phyloP scores from a whole-genome alignment of 1,139 yeast genomes.

The Wickerhamomyces sp. region DNA sequence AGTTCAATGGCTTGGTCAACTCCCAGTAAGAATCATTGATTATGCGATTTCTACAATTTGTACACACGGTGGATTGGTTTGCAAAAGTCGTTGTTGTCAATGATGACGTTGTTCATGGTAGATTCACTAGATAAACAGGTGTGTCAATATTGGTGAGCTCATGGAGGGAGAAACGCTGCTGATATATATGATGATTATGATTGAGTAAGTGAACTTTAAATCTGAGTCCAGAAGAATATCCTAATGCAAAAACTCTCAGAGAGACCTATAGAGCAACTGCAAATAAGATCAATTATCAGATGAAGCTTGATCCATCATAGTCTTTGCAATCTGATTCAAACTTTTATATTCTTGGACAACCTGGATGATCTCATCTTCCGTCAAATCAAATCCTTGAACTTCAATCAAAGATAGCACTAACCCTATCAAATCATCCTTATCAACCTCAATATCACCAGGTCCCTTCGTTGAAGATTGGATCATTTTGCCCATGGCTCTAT shows the following conservation, averaged over 20 bases:
- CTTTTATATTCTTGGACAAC: slow-evolving; percentile 1
- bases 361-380: slow-evolving; percentile 5
- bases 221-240: too few relatives aligned
- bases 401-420: slow-evolving; percentile 6
- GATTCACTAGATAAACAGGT: too few relatives aligned
- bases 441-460: neutral
- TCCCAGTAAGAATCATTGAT: too few relatives aligned
- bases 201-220: too few relatives aligned
- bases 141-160: too few relatives aligned
- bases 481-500: slow-evolving; percentile 6
- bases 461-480: neutral
- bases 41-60: too few relatives aligned
- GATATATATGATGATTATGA: too few relatives aligned
- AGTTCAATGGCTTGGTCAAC: too few relatives aligned
- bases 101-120: too few relatives aligned
- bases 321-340: slow-evolving; percentile 4
- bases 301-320: neutral
- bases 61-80: too few relatives aligned
- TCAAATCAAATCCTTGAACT: slow-evolving; percentile 2
- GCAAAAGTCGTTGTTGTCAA: too few relatives aligned
- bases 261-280: neutral
- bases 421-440: slow-evolving; percentile 3
- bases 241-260: neutral
- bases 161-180: too few relatives aligned
- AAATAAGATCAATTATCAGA: neutral